A percentile compares a stretch with the other conserved stretches of the same genome.
phyloP scores from a whole-genome alignment of 768 basidiomycete genomes.

The Aureoboletus auriporus region DNA sequence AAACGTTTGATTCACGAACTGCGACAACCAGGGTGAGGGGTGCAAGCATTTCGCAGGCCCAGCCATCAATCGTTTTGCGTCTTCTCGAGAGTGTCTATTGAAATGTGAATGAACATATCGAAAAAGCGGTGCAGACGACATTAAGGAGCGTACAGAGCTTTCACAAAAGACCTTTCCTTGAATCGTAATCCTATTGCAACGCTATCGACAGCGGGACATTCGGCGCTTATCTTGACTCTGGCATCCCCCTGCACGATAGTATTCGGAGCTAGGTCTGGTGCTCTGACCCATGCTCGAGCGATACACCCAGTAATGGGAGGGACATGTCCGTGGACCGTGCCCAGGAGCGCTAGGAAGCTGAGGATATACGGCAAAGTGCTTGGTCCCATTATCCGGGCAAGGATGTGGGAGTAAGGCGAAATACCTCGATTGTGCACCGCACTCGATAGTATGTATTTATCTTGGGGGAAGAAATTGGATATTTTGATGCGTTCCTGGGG shows the following conservation, averaged over 20 bases:
- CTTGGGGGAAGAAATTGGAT: too few species aligned
- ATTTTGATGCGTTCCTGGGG: neutral
- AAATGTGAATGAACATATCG: neutral
- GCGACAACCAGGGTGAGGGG: neutral
- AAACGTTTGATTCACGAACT: neutral
- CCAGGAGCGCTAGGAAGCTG: slow-evolving; percentile 1
- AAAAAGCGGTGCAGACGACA: neutral
- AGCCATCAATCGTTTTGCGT: neutral
- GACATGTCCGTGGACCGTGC: neutral
- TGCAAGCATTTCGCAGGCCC: too few species aligned
- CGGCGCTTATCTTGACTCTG: slow-evolving; percentile 14
- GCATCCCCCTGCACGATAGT: slow-evolving; percentile 10
- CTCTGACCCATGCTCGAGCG: slow-evolving; percentile 15
- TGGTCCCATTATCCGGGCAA: neutral
- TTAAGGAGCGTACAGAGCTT: slow-evolving; percentile 4
- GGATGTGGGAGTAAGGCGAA: neutral
- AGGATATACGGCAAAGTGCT: neutral
- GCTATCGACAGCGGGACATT: slow-evolving; percentile 5
- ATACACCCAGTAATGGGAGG: neutral
- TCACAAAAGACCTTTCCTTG: slow-evolving; percentile 19
- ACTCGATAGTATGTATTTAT: neutral
- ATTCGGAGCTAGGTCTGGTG: slow-evolving; percentile 14
- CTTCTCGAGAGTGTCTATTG: slow-evolving; percentile 5
- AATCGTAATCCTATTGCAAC: slow-evolving; percentile 11
- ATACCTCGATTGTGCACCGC: neutral